Evolutionary conservation across 225 moss, liverwort and hornwort species (phyloP), one percentile per base, ranked within the genome.

Genomic region (Bryum argenteum): DNA sequence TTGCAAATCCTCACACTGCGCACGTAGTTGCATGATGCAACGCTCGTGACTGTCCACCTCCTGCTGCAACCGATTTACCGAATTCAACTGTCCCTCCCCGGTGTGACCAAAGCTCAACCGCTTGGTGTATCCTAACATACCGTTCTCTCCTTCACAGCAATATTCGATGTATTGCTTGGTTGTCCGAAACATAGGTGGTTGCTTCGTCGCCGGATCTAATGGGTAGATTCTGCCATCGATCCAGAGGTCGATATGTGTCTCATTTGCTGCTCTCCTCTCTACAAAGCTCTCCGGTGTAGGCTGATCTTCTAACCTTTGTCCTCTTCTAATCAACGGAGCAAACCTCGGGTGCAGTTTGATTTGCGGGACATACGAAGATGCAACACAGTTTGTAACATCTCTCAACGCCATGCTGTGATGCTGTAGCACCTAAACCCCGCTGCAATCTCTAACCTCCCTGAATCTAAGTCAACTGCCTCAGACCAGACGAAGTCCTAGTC

Each of bases 241-340:
- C 45, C 33, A 65, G 50, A 50, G 65, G 0, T 65, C 8, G 0
- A 50, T 50, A 12, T 50, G 26, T 2, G 26, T 26, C 17, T 26
- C 0, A 0, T 0, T 64, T 0, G 1, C 9, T 3, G 2, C 24
- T 47, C 16, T 64, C 47, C 47, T 47, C 0, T 47, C 0, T 0
- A 1, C 10, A 64, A 64, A 47, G 11, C 0, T 64, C 0, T 47
- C 1, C 1, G 0, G n/a, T 38, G 0, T 65, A 26, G n/a, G 0
- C 0, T 47, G 2, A 47, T 47, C 45, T 45, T 64, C 11, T 0
- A 64, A 47, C 17, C 3, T 47, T 0, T 64, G 1, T 0, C 64
- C 17, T 64, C 47, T 47, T 1, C 11, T 0, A 64, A 17, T 47
- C 23, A 47, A 26, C 23, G 3, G 24, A 64, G 64, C 64, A 24